phyloP scores from a whole-genome alignment of 495 filamentous ascomycete genomes.

The Pyrenopolyporus hunteri region DNA sequence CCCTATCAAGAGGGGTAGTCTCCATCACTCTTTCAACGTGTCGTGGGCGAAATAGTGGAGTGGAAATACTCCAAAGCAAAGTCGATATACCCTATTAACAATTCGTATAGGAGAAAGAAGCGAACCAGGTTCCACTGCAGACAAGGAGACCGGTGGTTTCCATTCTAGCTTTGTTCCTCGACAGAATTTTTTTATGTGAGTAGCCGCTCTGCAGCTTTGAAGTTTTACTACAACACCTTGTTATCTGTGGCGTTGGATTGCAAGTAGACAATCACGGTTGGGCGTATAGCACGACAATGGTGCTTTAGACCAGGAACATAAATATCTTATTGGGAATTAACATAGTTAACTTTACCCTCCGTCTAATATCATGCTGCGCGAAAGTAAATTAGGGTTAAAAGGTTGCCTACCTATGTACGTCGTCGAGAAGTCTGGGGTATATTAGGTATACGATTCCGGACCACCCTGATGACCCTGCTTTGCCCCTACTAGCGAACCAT shows the following conservation, averaged over 20 bases:
- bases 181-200: constrained; percentile 12
- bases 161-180: constrained; percentile 3
- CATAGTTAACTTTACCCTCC: too few relatives aligned
- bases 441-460: neutral
- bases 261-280: too few relatives aligned
- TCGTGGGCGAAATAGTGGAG: constrained; percentile 10
- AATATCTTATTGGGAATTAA: too few relatives aligned
- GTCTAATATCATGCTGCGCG: too few relatives aligned
- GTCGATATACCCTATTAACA: constrained; percentile 10
- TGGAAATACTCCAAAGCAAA: neutral
- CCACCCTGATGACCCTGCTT: neutral
- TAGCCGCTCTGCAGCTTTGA: constrained; percentile 13
- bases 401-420: too few relatives aligned
- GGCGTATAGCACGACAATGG: too few relatives aligned
- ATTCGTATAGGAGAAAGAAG: constrained; percentile 11
- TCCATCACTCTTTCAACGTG: too few relatives aligned
- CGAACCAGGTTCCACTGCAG: constrained; percentile 28
- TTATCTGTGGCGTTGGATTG: neutral
- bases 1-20: too few relatives aligned
- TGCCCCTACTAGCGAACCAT: neutral
- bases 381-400: too few relatives aligned
- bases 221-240: neutral
- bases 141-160: neutral
- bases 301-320: too few relatives aligned
- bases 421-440: constrained; percentile 4